A percentile compares a stretch with the other conserved stretches of the same genome.
Evolutionary conservation across 257 asterid genomes (phyloP).

Genomic region (Avicennia marina): DNA sequence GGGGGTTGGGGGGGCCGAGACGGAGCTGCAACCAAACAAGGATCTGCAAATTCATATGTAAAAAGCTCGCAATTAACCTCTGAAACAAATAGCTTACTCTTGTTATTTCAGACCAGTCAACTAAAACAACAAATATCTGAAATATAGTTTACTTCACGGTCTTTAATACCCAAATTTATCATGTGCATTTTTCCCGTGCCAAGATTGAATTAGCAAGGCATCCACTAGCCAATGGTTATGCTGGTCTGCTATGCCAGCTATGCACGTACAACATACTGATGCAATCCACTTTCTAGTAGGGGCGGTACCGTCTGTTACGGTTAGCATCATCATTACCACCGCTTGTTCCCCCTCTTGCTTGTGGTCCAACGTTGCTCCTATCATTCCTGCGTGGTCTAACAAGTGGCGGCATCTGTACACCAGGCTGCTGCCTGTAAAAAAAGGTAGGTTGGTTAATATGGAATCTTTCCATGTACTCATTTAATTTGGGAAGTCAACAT

Average conservation of each 20-base stretch:
- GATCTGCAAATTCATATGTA: no score
- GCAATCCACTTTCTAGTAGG: conserved; percentile 44
- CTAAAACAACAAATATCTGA: no score
- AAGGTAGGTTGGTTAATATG: background rate
- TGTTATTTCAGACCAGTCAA: no score
- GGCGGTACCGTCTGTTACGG: conserved; percentile 73
- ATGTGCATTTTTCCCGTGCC: conserved; percentile 13
- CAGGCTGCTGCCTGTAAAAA: conserved; percentile 82
- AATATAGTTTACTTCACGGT: no score
- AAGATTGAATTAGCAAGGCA: background rate
- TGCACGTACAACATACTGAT: conserved; percentile 22
- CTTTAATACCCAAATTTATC: no score
- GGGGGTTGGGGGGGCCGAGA: no score
- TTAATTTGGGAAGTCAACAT: background rate
- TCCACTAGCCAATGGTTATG: conserved; percentile 12
- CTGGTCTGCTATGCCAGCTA: conserved; percentile 19
- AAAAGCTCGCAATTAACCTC: no score
- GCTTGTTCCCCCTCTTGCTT: conserved; percentile 51
- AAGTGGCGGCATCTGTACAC: conserved; percentile 67
- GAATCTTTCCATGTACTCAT: background rate
- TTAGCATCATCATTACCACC: conserved; percentile 47
- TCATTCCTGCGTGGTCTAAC: conserved; percentile 82
- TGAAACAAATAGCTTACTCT: no score
- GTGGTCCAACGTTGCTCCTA: conserved; percentile 57
- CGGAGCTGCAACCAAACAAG: no score